Base-by-base conservation (phyloP, 108 stramenopile genomes). In the Nannochloropsis granulata region DNA sequence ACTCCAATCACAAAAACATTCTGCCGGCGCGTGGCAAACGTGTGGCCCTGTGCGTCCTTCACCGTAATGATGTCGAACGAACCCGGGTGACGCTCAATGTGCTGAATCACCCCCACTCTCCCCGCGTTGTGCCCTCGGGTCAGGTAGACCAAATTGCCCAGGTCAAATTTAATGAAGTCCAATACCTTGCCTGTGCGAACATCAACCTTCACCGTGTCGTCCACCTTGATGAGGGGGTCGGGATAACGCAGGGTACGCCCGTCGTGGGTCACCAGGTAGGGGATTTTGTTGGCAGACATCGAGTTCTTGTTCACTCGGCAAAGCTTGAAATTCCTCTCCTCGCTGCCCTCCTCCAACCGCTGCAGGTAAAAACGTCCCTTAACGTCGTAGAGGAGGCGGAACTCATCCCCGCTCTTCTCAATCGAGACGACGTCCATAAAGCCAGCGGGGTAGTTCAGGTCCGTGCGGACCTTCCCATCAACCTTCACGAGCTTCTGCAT, bases 171-270 rank as follows among this genome's bases (percentile, higher is more conserved):
- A 92, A 94, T 85, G 89, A 94, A 93, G 83, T 96, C 96, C 21
- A 92, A 88, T 89, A 96, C 93, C 93, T 98, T 98, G 82, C 96
- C 96, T 81, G 97, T 95, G 85, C 91, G 94, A 84, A 98, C 92
- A 86, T 96, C 92, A 79, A 98, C 92, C 96, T 98, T 98, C 91
- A 99, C 92, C 82, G 93, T 94, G 92, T 99, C 99, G 91, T 98
- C 96, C 82, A 86, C 85, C 94, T 97, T 96, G 92, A 95, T 91
- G 83, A 94, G 91, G 45, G 99, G 99, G 92, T 98, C 96, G 81
- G 97, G 97, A 96, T 95, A 99, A 85, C 99, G 95, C 87, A 99
- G 90, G 83, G 99, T 98, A 90, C 99, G 96, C 81, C 98, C 99
- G 92, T 99, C 99, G 93, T 99, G 99, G 81, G 99, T 99, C 88